Evolutionary conservation across 495 filamentous ascomycete species (phyloP), one percentile per base, ranked within the genome.

Genomic region (Lasiosphaeria miniovina): DNA sequence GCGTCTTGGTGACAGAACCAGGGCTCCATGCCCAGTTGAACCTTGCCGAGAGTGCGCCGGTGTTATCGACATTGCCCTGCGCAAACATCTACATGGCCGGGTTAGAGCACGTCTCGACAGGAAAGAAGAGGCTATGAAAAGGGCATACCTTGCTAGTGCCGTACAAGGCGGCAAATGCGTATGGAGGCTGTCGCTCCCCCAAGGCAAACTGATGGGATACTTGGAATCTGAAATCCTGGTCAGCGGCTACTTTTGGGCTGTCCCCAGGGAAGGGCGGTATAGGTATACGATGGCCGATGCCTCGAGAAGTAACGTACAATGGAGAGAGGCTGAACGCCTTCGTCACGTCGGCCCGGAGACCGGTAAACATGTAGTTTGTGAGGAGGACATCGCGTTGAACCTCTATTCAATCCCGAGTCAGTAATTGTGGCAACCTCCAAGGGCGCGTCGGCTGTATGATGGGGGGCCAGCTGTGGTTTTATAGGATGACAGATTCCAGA

Each of bases 181-280:
- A 99, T 40, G 95, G 95, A 68, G 91, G 90, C 71, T 93, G 76
- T 53, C 87, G 85, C 69, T 94, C 89, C 58, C 95, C 93, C 86
- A 96, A 90, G 36, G 93, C 84, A 72, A 99, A 94, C 54, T 93
- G 88, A 81, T 99, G 95, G 53, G 93, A 96, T 60, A 96, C 88
- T 74, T 97, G 93, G 83, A 99, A 99, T 65, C 69, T 72, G 17
- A 36, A 34, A 2, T 1, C 10, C 17, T 34, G 7, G 54, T 65
- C 49, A 65, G 61, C 32, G 49, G 43, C 49, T 54, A 15, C 34
- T 41, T 12, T 12, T 10, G 35, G 31, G 35, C 14, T n/a, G 50
- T 32, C 24, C 38, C 1, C 48, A 36, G 11, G 54, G 9, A 1
- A 41, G 7, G 9, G 41, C 43, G n/a, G 34, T 17, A 58, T 41